A percentile compares a stretch with the other conserved stretches of the same genome.
These are phyloP conservation scores for Murraya koenigii DNA, from an alignment of 345 rosid genomes.

Conservation along the genomic window DNA sequence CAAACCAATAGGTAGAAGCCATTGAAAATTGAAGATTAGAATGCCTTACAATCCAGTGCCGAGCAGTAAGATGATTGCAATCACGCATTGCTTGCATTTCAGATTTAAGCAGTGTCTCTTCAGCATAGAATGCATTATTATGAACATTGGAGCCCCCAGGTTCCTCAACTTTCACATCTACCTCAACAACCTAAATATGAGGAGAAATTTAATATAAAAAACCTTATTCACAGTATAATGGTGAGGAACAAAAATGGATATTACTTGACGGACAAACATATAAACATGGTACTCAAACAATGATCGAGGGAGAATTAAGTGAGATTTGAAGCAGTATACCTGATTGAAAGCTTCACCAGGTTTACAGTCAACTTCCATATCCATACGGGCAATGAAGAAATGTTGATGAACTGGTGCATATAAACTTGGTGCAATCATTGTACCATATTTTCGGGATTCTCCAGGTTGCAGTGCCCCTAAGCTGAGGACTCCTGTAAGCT, in stretches of 20 bases:
- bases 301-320: neutral
- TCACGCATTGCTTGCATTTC: slow-evolving; percentile 83
- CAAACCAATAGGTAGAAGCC: neutral
- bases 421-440: slow-evolving; percentile 83
- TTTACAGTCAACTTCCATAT: slow-evolving; percentile 88
- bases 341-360: slow-evolving; percentile 90
- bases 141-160: slow-evolving; percentile 83
- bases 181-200: slow-evolving; percentile 68
- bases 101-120: slow-evolving; percentile 68
- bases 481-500: slow-evolving; percentile 89
- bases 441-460: slow-evolving; percentile 83
- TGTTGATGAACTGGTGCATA: slow-evolving; percentile 97
- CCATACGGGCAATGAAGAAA: slow-evolving; percentile 89
- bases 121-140: slow-evolving; percentile 85
- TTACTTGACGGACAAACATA: neutral
- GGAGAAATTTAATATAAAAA: neutral
- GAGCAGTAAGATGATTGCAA: slow-evolving; percentile 73
- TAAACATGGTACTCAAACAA: neutral
- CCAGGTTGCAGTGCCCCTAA: slow-evolving; percentile 91
- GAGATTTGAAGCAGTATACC: slow-evolving; percentile 33
- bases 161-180: slow-evolving; percentile 66
- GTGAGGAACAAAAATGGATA: neutral
- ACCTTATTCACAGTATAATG: neutral
- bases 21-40: neutral
- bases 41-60: slow-evolving; percentile 87